phyloP scores from a whole-genome alignment of 2,329 filamentous ascomycete genomes.

The Fusarium continuum region DNA sequence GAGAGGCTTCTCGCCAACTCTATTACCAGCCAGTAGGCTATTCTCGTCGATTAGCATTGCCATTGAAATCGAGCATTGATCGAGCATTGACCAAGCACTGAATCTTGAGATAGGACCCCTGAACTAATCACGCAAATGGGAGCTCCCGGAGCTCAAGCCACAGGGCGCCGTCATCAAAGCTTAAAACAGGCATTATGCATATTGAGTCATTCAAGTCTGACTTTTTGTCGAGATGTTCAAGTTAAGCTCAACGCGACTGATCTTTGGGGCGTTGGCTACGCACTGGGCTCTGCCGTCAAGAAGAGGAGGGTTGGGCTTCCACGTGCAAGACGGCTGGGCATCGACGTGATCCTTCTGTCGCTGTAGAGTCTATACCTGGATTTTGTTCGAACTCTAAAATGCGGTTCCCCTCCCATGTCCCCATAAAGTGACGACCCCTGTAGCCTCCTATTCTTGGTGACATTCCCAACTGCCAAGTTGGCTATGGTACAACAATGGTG shows the following conservation, averaged over 20 bases:
- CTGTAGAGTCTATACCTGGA: not conserved
- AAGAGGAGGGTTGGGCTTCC: not conserved
- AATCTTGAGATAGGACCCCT: not conserved
- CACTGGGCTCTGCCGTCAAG: not conserved
- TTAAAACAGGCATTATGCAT: not conserved
- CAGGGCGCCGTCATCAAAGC: not conserved
- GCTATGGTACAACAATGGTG: not conserved
- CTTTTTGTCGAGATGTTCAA: not conserved
- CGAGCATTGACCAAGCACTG: not conserved
- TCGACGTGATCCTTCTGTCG: not conserved
- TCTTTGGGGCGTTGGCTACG: not conserved
- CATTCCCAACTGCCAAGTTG: not conserved
- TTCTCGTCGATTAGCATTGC: too few relatives aligned
- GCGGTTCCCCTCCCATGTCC: not conserved
- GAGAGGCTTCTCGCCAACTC: not conserved
- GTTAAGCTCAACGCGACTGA: not conserved
- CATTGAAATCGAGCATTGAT: too few relatives aligned
- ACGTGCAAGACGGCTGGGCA: not conserved
- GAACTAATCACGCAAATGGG: not conserved
- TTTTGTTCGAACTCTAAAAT: conserved; percentile 14
- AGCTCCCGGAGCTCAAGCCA: not conserved
- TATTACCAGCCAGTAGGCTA: not conserved
- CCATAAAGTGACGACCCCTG: not conserved
- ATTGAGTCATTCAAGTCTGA: conserved; percentile 3
- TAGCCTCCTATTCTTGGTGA: not conserved